Evolutionary conservation across 1,139 yeast genomes (phyloP).

Genomic region (Hansenula lynferdii): DNA sequence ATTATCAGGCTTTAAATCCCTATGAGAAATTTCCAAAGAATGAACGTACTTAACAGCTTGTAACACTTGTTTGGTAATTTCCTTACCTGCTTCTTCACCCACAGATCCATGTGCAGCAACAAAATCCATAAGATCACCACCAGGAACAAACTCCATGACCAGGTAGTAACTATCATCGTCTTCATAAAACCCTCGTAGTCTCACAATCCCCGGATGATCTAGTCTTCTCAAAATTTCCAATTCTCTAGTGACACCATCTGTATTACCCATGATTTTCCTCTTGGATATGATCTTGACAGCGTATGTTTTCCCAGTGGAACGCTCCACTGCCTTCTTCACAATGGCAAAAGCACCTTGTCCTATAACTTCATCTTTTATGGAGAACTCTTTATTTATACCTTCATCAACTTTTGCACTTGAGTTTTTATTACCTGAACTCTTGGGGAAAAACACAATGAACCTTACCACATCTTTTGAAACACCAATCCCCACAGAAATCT

Average conservation of each 20-base stretch:
- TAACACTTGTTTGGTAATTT: constrained; percentile 76
- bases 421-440: constrained; percentile 4
- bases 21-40: constrained; percentile 81
- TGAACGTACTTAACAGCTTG: constrained; percentile 88
- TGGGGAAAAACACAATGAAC: constrained; percentile 53
- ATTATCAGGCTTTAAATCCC: constrained; percentile 93
- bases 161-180: constrained; percentile 76
- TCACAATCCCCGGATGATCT: constrained; percentile 81
- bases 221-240: constrained; percentile 70
- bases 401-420: constrained; percentile 10
- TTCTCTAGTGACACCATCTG: constrained; percentile 83
- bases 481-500: constrained; percentile 86
- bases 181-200: constrained; percentile 78
- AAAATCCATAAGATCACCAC: constrained; percentile 97
- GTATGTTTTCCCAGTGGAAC: constrained; percentile 75
- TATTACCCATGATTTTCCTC: constrained; percentile 73
- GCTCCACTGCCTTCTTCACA: constrained; percentile 84
- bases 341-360: constrained; percentile 98
- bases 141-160: constrained; percentile 96
- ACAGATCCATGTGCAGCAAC: constrained; percentile 90
- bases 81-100: constrained; percentile 86
- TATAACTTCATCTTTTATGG: constrained; percentile 74
- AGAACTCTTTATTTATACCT: constrained; percentile 68
- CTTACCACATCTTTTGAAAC: constrained; percentile 71
- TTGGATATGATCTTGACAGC: constrained; percentile 90